phyloP scores from a whole-genome alignment of 805 yeast genomes.

The Metschnikowia lochheadii region DNA sequence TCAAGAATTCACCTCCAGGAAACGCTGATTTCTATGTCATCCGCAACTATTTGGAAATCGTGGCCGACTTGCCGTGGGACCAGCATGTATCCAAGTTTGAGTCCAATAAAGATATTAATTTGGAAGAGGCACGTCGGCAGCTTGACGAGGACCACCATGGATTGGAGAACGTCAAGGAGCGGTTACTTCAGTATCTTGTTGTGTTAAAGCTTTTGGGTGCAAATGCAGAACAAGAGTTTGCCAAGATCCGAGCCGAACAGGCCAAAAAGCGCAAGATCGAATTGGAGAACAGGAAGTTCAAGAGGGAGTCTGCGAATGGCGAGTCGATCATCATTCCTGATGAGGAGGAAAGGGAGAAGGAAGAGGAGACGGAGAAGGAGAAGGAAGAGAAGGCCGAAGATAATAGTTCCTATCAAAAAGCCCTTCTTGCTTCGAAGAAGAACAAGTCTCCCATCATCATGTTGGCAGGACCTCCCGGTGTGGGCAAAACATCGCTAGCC shows the following conservation, averaged over 20 bases:
- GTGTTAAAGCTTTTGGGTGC: conserved; percentile 58
- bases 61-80: conserved; percentile 64
- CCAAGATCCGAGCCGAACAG: conserved; percentile 6
- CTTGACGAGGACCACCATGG: conserved; percentile 80
- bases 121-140: conserved; percentile 49
- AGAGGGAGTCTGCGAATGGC: conserved; percentile 17
- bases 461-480: conserved; percentile 91
- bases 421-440: conserved; percentile 24
- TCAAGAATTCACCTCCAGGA: conserved; percentile 45
- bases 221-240: conserved; percentile 29
- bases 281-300: conserved; percentile 15
- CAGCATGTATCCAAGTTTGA: conserved; percentile 27
- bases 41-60: conserved; percentile 59
- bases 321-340: conserved; percentile 33
- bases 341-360: conserved; percentile 32
- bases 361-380: conserved; percentile 20
- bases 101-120: conserved; percentile 45
- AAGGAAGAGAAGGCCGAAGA: conserved; percentile 22
- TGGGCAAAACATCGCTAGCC: conserved; percentile 86
- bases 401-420: not conserved
- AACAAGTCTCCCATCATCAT: conserved; percentile 69
- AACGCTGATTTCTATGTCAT: conserved; percentile 63
- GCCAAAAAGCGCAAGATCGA: conserved; percentile 7
- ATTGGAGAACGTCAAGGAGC: conserved; percentile 63
- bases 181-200: conserved; percentile 76